Base-by-base conservation (phyloP, 2,329 filamentous ascomycete genomes). In the Sordariomycetes sp. region DNA sequence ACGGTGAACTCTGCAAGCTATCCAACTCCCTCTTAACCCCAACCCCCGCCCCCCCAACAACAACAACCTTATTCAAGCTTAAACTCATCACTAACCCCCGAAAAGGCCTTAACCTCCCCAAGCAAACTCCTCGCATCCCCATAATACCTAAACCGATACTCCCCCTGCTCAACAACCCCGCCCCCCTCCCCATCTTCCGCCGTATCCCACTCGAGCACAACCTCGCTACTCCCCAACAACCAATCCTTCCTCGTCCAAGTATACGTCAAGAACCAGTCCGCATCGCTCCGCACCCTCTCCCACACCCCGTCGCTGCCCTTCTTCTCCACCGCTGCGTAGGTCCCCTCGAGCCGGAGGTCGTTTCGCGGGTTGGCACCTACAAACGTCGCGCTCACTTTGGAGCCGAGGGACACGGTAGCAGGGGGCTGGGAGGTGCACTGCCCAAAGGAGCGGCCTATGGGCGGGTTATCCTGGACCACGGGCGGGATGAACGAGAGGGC, bases 291-390 rank as follows among this genome's bases (percentile, higher is more conserved):
- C 24, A 94, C 79, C 48, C 72, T 73, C 12, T 70, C 71, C 91
- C 91, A 96, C 2, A 62, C 63, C 28, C 59, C 60, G 12, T 65
- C 63, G 22, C 56, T 58, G 2, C 54, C 61, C 20, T 53, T 39
- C 52, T 62, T 62, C 73, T 96, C 90, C 0, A 96, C 80, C 0
- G 86, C 81, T 0, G 86, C 86, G 66, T 85, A 96, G 0, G 87
- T 95, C 13, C 77, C 78, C 65, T 89, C 90, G 1, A 90, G 80
- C 2, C 84, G 80, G 51, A 96, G 77, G 61, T 95, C 87, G 68
- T 96, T 96, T 54, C 91, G 79, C 10, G 91, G 91, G 65, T 96
- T 96, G 3, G 90, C 90, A 20, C 87, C 91, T 0, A 90, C 79
- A 67, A 96, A 96, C 0, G 75, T 83, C 0, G 80, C 87, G 4